Base-by-base conservation (phyloP, 345 rosid genomes). In the Populus pruinosa region DNA sequence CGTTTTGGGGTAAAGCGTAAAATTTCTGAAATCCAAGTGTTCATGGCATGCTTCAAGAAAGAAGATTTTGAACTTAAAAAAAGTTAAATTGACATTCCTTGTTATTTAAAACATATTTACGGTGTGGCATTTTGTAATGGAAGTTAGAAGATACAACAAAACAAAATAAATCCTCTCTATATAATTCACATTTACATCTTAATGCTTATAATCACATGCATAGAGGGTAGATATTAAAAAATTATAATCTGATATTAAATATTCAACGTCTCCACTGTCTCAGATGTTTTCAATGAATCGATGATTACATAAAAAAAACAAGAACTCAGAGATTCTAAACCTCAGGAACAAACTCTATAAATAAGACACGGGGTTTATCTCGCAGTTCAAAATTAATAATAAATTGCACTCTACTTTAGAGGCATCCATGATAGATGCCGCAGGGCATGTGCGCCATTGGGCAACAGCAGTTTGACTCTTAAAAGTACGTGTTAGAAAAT, bases 401-500 rank as follows among this genome's bases (percentile, higher is more conserved):
- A n/a, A 47, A 14, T 8, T 25, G 29, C 1, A 38, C 31, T 21
- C 5, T 21, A 38, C 16, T 70, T 47, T 2, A 59, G 38, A 47
- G 61, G 29, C 61, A 49, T 44, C 14, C 29, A 20, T 70, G 31
- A 25, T 0, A 16, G 49, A 33, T 33, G 36, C 0, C 5, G 5
- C 5, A 5, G 0, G 35, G 36, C 36, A 33, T 33, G 36, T 33
- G 36, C 5, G 36, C 5, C 1, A 0, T 33, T 33, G 36, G 0
- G 36, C 4, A 5, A 4, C 5, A 0, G 5, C 0, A 4, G 35
- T 33, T 5, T 4, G 5, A 5, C 35, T 33, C 5, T 0, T 33
- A 5, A 4, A 0, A 33, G 35, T 0, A 33, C 4, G 35, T 33
- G 0, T 4, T 33, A 5, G 35, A 33, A 33, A 33, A 4, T 5